These are phyloP conservation scores for Neohortaea acidophila DNA, from an alignment of 495 filamentous ascomycete species.

Conservation along the genomic window DNA sequence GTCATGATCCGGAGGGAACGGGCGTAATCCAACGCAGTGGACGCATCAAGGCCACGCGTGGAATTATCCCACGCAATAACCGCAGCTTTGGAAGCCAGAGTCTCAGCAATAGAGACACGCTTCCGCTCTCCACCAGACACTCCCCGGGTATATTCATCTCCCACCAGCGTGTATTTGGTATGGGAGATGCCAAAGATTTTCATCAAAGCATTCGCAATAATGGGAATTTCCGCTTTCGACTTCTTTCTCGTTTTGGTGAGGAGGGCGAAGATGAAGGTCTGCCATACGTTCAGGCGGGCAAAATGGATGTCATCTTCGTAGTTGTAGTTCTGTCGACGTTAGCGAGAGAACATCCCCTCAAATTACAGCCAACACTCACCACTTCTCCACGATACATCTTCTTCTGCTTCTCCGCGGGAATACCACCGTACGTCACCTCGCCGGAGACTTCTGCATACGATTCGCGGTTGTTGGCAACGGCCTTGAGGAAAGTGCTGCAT, in stretches of 20 bases:
- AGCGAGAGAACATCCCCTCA: too few relatives aligned
- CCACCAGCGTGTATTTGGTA: conserved; percentile 69
- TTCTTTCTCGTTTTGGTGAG: conserved; percentile 71
- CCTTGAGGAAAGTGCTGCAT: conserved; percentile 67
- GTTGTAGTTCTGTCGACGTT: too few relatives aligned
- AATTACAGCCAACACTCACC: too few relatives aligned
- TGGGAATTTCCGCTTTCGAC: conserved; percentile 47
- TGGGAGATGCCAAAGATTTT: conserved; percentile 68
- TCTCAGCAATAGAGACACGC: conserved; percentile 56
- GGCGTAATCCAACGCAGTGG: conserved; percentile 66
- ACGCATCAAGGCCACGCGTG: conserved; percentile 66
- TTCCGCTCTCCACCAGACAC: conserved; percentile 60
- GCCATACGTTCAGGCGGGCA: conserved; percentile 60
- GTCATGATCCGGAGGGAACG: conserved; percentile 69
- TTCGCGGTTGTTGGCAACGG: conserved; percentile 54
- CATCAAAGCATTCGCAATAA: conserved; percentile 48
- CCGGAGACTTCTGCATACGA: conserved; percentile 53
- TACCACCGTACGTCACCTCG: conserved; percentile 62
- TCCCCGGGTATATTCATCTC: conserved; percentile 67
- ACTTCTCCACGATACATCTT: conserved; percentile 65
- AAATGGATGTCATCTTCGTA: conserved; percentile 71
- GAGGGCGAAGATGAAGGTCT: conserved; percentile 69
- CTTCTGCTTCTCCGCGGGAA: conserved; percentile 51
- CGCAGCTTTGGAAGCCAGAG: conserved; percentile 47
- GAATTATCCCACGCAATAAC: conserved; percentile 60